These are phyloP conservation scores for Ceratocystis cubensis DNA, from an alignment of 2,329 filamentous ascomycete genomes.

Conservation along the genomic window DNA sequence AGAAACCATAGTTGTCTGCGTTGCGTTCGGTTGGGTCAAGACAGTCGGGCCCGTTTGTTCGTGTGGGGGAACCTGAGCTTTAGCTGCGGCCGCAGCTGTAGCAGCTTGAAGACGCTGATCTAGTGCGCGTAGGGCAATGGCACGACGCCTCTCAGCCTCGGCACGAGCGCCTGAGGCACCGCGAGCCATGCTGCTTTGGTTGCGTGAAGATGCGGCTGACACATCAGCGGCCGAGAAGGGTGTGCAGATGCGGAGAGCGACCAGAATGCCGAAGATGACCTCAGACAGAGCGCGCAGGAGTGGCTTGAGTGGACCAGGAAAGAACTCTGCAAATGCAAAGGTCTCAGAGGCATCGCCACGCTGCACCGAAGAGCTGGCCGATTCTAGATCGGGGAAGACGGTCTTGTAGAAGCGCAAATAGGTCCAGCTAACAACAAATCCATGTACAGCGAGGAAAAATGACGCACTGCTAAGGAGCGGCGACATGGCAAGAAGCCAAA, in stretches of 20 bases:
- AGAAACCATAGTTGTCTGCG: constrained; percentile 46
- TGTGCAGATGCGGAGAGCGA: constrained; percentile 64
- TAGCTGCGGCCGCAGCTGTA: constrained; percentile 37
- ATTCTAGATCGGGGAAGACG: constrained; percentile 55
- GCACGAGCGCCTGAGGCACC: constrained; percentile 60
- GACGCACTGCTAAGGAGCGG: constrained; percentile 56
- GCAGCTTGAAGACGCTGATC: constrained; percentile 88
- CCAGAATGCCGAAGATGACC: constrained; percentile 59
- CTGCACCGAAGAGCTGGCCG: constrained; percentile 44
- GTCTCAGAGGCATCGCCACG: constrained; percentile 91
- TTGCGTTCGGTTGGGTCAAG: constrained; percentile 43
- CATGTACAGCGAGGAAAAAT: constrained; percentile 65
- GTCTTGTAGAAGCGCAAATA: constrained; percentile 92
- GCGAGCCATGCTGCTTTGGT: constrained; percentile 44
- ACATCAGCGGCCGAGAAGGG: constrained; percentile 77
- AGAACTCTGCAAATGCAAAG: constrained; percentile 92
- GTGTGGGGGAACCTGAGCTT: constrained; percentile 25
- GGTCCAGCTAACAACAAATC: constrained; percentile 80
- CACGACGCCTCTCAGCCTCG: constrained; percentile 80
- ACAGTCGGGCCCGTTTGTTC: constrained; percentile 42
- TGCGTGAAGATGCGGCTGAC: constrained; percentile 57
- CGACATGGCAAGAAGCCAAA: constrained; percentile 51
- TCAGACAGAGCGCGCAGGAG: constrained; percentile 62
- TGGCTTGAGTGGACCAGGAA: constrained; percentile 72
- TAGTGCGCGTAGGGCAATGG: constrained; percentile 77